These are phyloP conservation scores for Microdochium bolleyi DNA, from an alignment of 2,329 filamentous ascomycete species.

Conservation along the genomic window DNA sequence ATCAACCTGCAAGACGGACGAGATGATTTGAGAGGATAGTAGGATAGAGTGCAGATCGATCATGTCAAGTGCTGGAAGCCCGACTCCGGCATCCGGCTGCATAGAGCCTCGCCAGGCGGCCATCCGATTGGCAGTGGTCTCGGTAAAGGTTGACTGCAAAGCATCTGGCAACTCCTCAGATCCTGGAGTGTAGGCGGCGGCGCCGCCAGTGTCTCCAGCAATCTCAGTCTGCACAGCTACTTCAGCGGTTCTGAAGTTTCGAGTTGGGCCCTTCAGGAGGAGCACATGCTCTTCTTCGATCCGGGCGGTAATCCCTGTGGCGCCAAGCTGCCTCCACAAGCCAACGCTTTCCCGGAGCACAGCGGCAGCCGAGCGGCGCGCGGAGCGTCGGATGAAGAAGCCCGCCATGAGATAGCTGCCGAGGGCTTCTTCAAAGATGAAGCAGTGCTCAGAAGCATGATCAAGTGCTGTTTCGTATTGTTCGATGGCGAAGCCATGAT, in stretches of 20 bases:
- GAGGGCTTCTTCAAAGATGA: conserved; percentile 64
- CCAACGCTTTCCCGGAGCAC: conserved; percentile 60
- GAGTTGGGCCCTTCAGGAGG: conserved; percentile 54
- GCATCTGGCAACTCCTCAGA: conserved; percentile 31
- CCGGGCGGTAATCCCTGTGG: conserved; percentile 58
- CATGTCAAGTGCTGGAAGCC: conserved; percentile 72
- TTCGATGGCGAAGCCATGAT: conserved; percentile 50
- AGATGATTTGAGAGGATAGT: conserved; percentile 71
- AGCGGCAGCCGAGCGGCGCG: conserved; percentile 60
- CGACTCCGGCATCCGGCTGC: conserved; percentile 48
- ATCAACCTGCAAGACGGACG: conserved; percentile 69
- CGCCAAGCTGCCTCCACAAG: conserved; percentile 62
- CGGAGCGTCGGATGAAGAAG: conserved; percentile 57
- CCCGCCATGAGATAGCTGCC: conserved; percentile 68
- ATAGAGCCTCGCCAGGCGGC: conserved; percentile 57
- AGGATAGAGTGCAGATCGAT: conserved; percentile 73
- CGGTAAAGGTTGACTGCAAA: conserved; percentile 34
- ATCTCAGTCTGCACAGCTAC: conserved; percentile 65
- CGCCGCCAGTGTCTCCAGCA: conserved; percentile 44
- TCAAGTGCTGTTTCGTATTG: conserved; percentile 66
- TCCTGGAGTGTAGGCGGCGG: conserved; percentile 42
- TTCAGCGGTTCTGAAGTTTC: conserved; percentile 52
- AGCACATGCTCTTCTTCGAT: conserved; percentile 62
- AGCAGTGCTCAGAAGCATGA: conserved; percentile 59
- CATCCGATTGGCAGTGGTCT: conserved; percentile 49